Evolutionary conservation across 2,329 filamentous ascomycete species (phyloP).

Genomic region (Neonectria ditissima): DNA sequence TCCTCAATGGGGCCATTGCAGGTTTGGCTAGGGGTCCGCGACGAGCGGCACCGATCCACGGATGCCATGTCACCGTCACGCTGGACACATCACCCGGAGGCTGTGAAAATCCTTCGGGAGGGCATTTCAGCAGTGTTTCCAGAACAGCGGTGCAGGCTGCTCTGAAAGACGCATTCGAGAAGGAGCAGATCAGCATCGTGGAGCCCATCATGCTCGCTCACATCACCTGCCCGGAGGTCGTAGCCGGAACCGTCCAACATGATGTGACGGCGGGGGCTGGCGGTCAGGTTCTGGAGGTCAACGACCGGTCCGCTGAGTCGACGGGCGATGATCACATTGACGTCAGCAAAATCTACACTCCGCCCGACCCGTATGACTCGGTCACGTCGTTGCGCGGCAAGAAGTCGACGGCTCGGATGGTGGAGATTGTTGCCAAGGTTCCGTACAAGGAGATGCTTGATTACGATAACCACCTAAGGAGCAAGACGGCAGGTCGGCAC

Average conservation of each 20-base stretch:
- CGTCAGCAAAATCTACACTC: constrained; percentile 82
- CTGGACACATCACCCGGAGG: constrained; percentile 73
- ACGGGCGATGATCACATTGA: constrained; percentile 67
- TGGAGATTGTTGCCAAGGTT: constrained; percentile 84
- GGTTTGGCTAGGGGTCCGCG: constrained; percentile 87
- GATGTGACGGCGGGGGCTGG: constrained; percentile 80
- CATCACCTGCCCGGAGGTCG: constrained; percentile 86
- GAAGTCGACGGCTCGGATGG: constrained; percentile 61
- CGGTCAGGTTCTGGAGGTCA: constrained; percentile 79
- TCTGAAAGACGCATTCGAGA: constrained; percentile 70
- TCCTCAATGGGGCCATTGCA: constrained; percentile 84
- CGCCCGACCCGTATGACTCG: constrained; percentile 82
- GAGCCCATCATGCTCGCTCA: constrained; percentile 94
- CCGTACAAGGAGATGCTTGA: constrained; percentile 97
- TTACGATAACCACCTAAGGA: constrained; percentile 89
- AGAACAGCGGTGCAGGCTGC: constrained; percentile 74
- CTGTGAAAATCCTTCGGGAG: constrained; percentile 69
- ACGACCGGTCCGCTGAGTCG: constrained; percentile 60
- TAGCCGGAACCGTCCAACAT: constrained; percentile 84
- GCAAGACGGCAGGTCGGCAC: constrained; percentile 85
- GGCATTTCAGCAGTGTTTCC: constrained; percentile 74
- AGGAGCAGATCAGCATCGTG: constrained; percentile 74
- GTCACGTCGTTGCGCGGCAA: constrained; percentile 67
- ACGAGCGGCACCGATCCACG: constrained; percentile 83
- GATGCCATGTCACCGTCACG: constrained; percentile 75